These are phyloP conservation scores for Moringa oleifera DNA, from an alignment of 345 rosid species.

Conservation along the genomic window DNA sequence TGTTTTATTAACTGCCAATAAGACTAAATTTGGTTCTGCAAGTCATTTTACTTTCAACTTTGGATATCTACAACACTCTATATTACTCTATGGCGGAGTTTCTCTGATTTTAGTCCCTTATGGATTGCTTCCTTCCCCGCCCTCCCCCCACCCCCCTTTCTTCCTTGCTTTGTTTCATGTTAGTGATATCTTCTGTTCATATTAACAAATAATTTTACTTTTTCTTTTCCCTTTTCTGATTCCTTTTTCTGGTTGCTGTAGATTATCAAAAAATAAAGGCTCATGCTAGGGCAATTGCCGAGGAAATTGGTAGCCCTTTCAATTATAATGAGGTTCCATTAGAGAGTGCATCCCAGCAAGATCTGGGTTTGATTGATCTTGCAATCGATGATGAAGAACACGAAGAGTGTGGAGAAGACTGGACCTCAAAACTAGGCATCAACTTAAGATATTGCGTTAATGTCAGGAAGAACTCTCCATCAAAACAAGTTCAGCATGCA, in stretches of 20 bases:
- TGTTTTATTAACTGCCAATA: too few species aligned
- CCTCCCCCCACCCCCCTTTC: background rate
- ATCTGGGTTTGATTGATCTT: constrained; percentile 74
- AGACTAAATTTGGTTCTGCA: too few species aligned
- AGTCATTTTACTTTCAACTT: too few species aligned
- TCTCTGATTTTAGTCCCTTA: too few species aligned
- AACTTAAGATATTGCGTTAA: constrained; percentile 76
- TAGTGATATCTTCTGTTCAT: background rate
- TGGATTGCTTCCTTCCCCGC: too few species aligned
- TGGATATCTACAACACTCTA: too few species aligned
- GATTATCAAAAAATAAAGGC: constrained; percentile 93
- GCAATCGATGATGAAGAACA: constrained; percentile 70
- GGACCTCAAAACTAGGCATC: constrained; percentile 85
- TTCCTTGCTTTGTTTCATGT: background rate
- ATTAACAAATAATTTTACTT: too few species aligned
- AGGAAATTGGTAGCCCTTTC: constrained; percentile 62
- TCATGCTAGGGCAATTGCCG: constrained; percentile 68
- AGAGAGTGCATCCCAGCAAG: constrained; percentile 59
- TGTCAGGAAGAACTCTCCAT: constrained; percentile 63
- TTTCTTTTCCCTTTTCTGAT: too few species aligned
- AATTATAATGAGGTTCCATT: constrained; percentile 54
- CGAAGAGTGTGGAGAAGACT: constrained; percentile 57
- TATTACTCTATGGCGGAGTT: too few species aligned
- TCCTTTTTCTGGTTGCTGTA: constrained; percentile 28
- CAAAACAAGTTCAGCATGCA: constrained; percentile 70